Evolutionary conservation across 306 rosid species (phyloP), one percentile per base, ranked within the genome.

Genomic region (Biancaea sappan): DNA sequence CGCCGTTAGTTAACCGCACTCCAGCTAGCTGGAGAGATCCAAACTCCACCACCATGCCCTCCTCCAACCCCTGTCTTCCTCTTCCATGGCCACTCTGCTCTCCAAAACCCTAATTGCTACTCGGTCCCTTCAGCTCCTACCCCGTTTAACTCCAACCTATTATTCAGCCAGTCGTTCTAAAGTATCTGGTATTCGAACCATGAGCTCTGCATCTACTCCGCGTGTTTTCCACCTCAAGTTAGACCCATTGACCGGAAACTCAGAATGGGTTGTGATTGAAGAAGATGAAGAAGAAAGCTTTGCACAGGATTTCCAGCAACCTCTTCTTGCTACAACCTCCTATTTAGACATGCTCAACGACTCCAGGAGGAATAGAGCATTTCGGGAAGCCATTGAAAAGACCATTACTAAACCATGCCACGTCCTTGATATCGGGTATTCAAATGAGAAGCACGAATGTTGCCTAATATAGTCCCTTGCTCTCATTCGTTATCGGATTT

Each of bases 261-360:
- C 97, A 6, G 97, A 94, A 82, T 94, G 98, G 98, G 85, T 89
- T 59, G 85, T 94, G 48, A 89, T 94, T 37, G 92, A 93, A 32
- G 97, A 88, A 50, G 64, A 82, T 26, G 87, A 62, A 28, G 88
- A 63, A 31, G 67, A 70, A 58, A 52, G 51, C 56, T 66, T 72
- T 57, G 6, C 73, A 12, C 60, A 67, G 2, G 59, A 57, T 18
- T 62, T 84, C 71, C 81, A 85, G 60, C 84, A 79, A 32, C 85
- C 86, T 64, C 79, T 89, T 47, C 86, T 91, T 48, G 94, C 90
- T 2, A 81, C 88, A 15, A 94, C 98, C 28, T 94, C 97, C 53
- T 94, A 91, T 74, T 51, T 94, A 64, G 98, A 91, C 87, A 94
- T 94, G 97, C 98, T 94, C 69, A 91, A 91, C 28, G 97, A 94